Conservation (phyloP, 345 rosid genomes). For the Populus nigra region DNA sequence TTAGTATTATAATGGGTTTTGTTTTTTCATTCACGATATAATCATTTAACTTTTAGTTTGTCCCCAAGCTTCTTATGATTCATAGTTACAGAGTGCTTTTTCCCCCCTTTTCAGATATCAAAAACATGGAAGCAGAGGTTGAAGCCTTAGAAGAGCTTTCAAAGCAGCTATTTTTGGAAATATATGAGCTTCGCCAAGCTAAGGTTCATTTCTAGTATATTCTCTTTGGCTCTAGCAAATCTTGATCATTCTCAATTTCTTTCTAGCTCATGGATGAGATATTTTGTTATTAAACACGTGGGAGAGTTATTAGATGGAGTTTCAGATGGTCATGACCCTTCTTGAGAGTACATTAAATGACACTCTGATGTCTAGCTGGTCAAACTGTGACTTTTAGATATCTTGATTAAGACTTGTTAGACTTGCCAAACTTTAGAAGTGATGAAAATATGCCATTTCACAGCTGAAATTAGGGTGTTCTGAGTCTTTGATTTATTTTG, state of each 20-base stretch:
- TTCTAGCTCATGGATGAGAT: neutral
- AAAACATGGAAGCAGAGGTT: slow-evolving; percentile 87
- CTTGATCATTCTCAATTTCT: neutral
- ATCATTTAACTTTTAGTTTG: neutral
- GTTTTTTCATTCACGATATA: neutral
- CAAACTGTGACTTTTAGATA: neutral
- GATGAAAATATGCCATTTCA: no score
- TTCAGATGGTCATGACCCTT: neutral
- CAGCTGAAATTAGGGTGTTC: neutral
- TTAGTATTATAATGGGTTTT: neutral
- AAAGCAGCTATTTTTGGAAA: slow-evolving; percentile 94
- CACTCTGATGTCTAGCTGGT: neutral
- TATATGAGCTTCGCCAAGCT: slow-evolving; percentile 96
- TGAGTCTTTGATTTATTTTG: neutral
- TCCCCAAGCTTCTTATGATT: neutral
- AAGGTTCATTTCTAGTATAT: slow-evolving; percentile 47
- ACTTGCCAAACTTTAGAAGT: no score
- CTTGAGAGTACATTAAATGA: neutral
- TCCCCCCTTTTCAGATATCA: slow-evolving; percentile 47
- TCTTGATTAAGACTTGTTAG: neutral
- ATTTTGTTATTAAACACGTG: neutral
- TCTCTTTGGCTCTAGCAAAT: slow-evolving; percentile 1
- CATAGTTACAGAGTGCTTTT: neutral
- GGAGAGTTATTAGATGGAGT: neutral
- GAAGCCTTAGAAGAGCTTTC: slow-evolving; percentile 92